Conservation (phyloP, 2,329 filamentous ascomycete species). For the Pochonia chlamydosporia region DNA sequence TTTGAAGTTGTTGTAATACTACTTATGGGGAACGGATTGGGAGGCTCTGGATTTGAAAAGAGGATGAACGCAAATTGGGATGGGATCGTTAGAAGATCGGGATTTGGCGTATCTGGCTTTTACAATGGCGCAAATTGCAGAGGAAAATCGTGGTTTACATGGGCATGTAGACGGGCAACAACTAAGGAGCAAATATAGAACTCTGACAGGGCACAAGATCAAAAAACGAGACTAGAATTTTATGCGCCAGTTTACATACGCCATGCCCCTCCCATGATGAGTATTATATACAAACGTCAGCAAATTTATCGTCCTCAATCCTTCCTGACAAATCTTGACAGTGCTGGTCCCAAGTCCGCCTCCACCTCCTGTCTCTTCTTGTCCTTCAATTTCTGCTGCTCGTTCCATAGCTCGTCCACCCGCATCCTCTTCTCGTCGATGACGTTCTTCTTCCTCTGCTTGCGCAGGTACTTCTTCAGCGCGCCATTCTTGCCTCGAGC, state of each 20-base stretch:
- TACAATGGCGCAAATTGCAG: neutral
- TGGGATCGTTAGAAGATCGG: neutral
- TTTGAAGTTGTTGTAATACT: constrained; percentile 67
- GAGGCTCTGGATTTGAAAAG: neutral
- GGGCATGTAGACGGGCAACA: neutral
- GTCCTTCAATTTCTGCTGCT: constrained; percentile 61
- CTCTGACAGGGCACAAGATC: too few relatives aligned
- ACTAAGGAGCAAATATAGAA: too few relatives aligned
- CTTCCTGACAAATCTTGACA: constrained; percentile 79
- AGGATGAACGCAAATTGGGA: too few relatives aligned
- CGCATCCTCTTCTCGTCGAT: constrained; percentile 91
- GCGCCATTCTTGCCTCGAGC: constrained; percentile 87
- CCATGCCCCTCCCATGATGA: constrained; percentile 1
- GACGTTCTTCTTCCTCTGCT: constrained; percentile 88
- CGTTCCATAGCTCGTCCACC: constrained; percentile 75
- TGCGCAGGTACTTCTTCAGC: constrained; percentile 80
- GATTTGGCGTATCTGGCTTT: neutral
- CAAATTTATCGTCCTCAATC: constrained; percentile 31
- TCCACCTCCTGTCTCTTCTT: constrained; percentile 58
- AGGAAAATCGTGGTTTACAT: too few relatives aligned
- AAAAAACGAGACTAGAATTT: neutral
- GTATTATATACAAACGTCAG: constrained; percentile 13
- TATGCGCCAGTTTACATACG: constrained; percentile 1
- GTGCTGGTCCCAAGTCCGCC: constrained; percentile 74
- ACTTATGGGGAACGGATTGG: neutral